Percentiles rank a stretch among this genome's conserved stretches.
Conservation (phyloP, 2,329 filamentous ascomycete genomes). For the Myriosclerotinia scirpicola region DNA sequence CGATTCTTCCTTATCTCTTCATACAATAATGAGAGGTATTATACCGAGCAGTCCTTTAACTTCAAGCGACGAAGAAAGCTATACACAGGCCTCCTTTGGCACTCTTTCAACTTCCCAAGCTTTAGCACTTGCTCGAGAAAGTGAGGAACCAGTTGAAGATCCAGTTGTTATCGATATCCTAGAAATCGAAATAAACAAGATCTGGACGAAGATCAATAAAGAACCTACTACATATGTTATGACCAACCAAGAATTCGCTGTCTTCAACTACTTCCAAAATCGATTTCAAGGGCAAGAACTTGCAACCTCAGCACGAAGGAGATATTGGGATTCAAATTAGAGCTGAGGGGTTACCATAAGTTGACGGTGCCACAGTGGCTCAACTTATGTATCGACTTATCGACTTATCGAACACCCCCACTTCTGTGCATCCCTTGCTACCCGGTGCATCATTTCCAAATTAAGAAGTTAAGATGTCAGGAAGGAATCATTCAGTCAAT, state of each 20-base stretch:
- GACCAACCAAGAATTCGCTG: slow-evolving; percentile 73
- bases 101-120: slow-evolving; percentile 57
- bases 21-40: slow-evolving; percentile 29
- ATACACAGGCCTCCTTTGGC: slow-evolving; percentile 24
- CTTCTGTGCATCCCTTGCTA: slow-evolving; percentile 2
- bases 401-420: not conserved
- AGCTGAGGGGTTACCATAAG: slow-evolving; percentile 12
- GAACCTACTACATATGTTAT: slow-evolving; percentile 72
- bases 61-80: slow-evolving; percentile 26
- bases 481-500: not conserved
- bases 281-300: slow-evolving; percentile 57
- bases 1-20: slow-evolving; percentile 26
- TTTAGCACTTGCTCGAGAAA: slow-evolving; percentile 74
- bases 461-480: slow-evolving; percentile 8
- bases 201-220: slow-evolving; percentile 67
- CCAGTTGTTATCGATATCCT: slow-evolving; percentile 63
- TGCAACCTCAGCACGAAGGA: slow-evolving; percentile 50
- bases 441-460: not conserved
- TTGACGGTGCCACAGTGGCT: slow-evolving; percentile 12
- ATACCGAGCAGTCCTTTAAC: no score
- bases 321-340: slow-evolving; percentile 52
- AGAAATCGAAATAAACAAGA: slow-evolving; percentile 59
- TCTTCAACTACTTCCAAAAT: slow-evolving; percentile 81
- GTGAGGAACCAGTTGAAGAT: slow-evolving; percentile 64
- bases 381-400: not conserved